These are phyloP conservation scores for Nyctanthes arbortristis DNA, from an alignment of 257 asterid genomes.

Conservation along the genomic window DNA sequence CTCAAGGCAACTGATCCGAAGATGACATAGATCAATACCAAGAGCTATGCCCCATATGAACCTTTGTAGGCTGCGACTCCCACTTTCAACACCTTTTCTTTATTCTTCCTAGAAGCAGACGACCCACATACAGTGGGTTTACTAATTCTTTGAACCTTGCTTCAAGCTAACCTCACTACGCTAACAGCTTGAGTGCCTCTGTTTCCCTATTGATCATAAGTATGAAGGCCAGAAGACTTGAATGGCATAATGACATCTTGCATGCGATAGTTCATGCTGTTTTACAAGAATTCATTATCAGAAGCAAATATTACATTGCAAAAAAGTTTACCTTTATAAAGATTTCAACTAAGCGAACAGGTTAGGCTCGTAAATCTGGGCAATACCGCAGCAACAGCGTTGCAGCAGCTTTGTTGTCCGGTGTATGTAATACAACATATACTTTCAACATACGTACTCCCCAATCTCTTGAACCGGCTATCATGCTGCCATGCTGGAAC, in stretches of 20 bases:
- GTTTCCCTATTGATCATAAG: neutral
- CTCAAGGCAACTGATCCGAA: no score
- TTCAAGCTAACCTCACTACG: neutral
- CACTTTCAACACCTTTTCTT: no score
- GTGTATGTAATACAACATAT: neutral
- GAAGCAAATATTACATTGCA: neutral
- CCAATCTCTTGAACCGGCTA: neutral
- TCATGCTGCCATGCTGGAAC: conserved; percentile 9
- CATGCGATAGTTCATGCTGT: neutral
- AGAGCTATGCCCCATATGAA: no score
- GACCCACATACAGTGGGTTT: no score
- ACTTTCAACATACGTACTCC: neutral
- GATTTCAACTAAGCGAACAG: neutral
- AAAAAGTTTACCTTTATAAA: neutral
- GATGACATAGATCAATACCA: no score
- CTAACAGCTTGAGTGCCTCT: neutral
- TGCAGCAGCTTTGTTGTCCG: neutral
- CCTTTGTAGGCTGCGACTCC: no score
- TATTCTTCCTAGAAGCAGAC: no score
- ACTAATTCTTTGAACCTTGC: no score
- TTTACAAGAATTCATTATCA: conserved; percentile 1
- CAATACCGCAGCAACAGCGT: conserved; percentile 4
- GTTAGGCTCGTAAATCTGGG: neutral
- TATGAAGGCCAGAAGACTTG: neutral
- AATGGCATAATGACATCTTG: neutral